phyloP scores from a whole-genome alignment of 2,329 filamentous ascomycete species.

The Fusarium begoniae region DNA sequence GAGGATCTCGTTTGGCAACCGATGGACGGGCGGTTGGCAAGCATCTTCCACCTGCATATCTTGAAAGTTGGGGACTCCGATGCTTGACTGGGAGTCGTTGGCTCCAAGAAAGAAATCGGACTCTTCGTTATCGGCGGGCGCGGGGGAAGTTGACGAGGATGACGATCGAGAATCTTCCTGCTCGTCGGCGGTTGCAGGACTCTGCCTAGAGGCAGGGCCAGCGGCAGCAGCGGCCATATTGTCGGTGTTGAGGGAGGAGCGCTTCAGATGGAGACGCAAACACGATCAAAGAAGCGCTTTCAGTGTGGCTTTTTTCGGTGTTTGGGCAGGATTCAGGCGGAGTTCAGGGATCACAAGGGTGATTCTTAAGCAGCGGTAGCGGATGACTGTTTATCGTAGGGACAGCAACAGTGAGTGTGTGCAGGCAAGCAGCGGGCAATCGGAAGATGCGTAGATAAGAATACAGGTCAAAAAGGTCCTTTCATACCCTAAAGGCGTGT shows the following conservation, averaged over 20 bases:
- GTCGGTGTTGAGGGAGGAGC: constrained; percentile 11
- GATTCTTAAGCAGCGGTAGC: constrained; percentile 30
- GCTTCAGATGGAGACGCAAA: constrained; percentile 11
- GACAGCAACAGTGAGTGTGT: not conserved
- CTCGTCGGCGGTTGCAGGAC: constrained; percentile 45
- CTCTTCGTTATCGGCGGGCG: constrained; percentile 83
- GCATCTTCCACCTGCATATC: constrained; percentile 76
- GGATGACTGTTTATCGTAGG: constrained; percentile 11
- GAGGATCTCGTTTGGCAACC: constrained; percentile 91
- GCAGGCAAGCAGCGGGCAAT: not conserved
- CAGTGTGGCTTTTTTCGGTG: constrained; percentile 5
- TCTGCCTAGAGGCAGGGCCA: constrained; percentile 29
- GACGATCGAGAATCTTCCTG: constrained; percentile 66
- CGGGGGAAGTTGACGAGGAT: constrained; percentile 79
- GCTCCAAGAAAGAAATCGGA: constrained; percentile 90
- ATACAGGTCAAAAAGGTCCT: not conserved
- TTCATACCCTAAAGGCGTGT: not conserved
- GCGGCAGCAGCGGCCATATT: constrained; percentile 38
- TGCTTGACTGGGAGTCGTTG: constrained; percentile 93
- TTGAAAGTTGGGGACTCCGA: constrained; percentile 81
- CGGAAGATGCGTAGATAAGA: not conserved
- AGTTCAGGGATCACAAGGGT: constrained; percentile 28
- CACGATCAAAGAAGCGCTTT: not conserved
- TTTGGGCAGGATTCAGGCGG: constrained; percentile 15
- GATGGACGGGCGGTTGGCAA: constrained; percentile 81